These are phyloP conservation scores for Malus hybrid DNA, from an alignment of 331 rosid species.

Conservation along the genomic window DNA sequence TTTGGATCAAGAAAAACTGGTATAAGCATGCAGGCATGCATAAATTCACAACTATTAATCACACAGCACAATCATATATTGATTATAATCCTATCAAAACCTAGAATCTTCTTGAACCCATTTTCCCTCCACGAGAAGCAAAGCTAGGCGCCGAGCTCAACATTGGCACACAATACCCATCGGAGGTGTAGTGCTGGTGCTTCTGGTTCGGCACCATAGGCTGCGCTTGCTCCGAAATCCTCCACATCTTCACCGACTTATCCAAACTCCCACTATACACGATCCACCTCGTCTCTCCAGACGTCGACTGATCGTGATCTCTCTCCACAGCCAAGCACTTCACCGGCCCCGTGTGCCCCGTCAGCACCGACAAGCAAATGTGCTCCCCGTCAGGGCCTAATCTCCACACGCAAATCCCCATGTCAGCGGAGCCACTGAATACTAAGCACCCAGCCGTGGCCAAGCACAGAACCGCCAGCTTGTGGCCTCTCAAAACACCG, in stretches of 20 bases:
- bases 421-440: constrained; percentile 78
- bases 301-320: constrained; percentile 23
- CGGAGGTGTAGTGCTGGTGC: constrained; percentile 4
- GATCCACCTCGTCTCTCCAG: constrained; percentile 39
- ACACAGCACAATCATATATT: background rate
- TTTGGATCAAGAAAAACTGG: background rate
- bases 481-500: constrained; percentile 57
- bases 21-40: background rate
- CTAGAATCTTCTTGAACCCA: constrained; percentile 20
- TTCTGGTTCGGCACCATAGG: background rate
- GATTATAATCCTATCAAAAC: background rate
- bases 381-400: constrained; percentile 38
- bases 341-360: constrained; percentile 74
- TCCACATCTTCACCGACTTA: constrained; percentile 85
- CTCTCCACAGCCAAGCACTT: constrained; percentile 69
- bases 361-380: constrained; percentile 27
- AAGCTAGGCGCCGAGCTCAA: constrained; percentile 9
- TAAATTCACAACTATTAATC: background rate
- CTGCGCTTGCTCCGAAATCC: constrained; percentile 33
- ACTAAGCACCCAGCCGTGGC: constrained; percentile 47
- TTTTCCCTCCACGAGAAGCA: constrained; percentile 8
- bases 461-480: constrained; percentile 63
- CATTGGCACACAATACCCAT: constrained; percentile 3
- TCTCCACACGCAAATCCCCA: constrained; percentile 76
- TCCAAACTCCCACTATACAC: constrained; percentile 87